Base-by-base conservation (phyloP, 176 grass and related monocot genomes). In the Puccinellia tenuiflora region DNA sequence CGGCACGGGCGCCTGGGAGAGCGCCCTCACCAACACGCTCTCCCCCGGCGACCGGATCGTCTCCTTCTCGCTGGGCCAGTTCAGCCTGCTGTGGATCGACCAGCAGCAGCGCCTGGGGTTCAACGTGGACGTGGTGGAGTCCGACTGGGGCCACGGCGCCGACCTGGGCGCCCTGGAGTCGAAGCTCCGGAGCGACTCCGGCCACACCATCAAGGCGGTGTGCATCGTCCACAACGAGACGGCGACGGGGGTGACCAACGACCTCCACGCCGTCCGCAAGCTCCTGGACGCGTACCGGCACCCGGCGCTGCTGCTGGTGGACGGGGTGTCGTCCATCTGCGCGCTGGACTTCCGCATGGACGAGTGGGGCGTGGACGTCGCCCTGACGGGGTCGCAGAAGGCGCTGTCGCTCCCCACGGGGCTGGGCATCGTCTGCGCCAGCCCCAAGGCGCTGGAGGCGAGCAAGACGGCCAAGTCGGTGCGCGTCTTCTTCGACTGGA, bases 191-290 rank as follows among this genome's bases (percentile, higher is more conserved):
- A 11, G 13, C 0, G 96, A 99, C 72, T 35, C 87, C 11, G 16
- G 28, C 9, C 93, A 86, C 69, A 78, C 89, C 64, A 99, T 99
- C 87, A 99, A 99, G 91, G 96, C 96, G 22, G n/a, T 99, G 16
- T 93, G 91, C 78, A 89, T 99, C 81, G 96, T 99, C 38, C 96
- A 99, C 91, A 99, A 99, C 75, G 96, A 99, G 81, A 99, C 96
- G 4, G 96, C 93, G n/a, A 99, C 96, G 12, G 96, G 96, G 26
- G 96, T 99, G 21, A 99, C 93, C 89, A 99, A 96, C 75, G 84
- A 99, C 85, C 77, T 99, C 73, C 75, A 90, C 35, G 35, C 89
- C 38, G 91, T 99, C 2, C 88, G 93, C 47, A 81, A 76, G 47
- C 29, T 98, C 54, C 92, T 98, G 14, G 95, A 98, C 85, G 24